A percentile compares a stretch with the other conserved stretches of the same genome.
These are phyloP conservation scores for Eremothecium cymbalariae DNA, from an alignment of 1,139 yeast genomes.

Conservation along the genomic window DNA sequence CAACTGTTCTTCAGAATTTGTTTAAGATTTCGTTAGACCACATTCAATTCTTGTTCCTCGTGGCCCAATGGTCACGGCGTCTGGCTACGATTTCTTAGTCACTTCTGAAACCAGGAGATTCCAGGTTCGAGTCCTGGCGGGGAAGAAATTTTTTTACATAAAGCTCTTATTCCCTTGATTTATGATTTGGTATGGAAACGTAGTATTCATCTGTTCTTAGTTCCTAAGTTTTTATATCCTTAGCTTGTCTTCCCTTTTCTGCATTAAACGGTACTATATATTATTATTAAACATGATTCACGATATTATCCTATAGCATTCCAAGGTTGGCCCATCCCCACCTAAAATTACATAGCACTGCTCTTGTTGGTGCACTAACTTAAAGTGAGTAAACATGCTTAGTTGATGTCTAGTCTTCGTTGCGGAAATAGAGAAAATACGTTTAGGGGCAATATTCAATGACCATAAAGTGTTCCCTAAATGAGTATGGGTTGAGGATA, in stretches of 20 bases:
- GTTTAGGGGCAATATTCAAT: background rate
- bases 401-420: conserved; percentile 1
- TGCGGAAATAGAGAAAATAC: background rate
- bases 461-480: conserved; percentile 7
- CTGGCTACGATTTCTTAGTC: conserved; percentile 61
- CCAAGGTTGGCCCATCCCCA: conserved; percentile 1
- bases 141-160: conserved; percentile 50
- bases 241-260: background rate
- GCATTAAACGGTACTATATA: background rate
- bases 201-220: background rate
- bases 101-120: conserved; percentile 60
- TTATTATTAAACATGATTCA: background rate
- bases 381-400: conserved; percentile 3
- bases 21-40: no score
- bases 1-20: no score
- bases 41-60: conserved; percentile 56
- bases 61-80: conserved; percentile 93
- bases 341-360: conserved; percentile 4
- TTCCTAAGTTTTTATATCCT: background rate
- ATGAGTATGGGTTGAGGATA: conserved; percentile 4
- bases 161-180: background rate
- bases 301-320: conserved; percentile 4
- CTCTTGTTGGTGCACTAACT: conserved; percentile 4
- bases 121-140: conserved; percentile 96
- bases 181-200: background rate